Base-by-base conservation (phyloP, 306 rosid genomes). In the Prinsepia uniflora region DNA sequence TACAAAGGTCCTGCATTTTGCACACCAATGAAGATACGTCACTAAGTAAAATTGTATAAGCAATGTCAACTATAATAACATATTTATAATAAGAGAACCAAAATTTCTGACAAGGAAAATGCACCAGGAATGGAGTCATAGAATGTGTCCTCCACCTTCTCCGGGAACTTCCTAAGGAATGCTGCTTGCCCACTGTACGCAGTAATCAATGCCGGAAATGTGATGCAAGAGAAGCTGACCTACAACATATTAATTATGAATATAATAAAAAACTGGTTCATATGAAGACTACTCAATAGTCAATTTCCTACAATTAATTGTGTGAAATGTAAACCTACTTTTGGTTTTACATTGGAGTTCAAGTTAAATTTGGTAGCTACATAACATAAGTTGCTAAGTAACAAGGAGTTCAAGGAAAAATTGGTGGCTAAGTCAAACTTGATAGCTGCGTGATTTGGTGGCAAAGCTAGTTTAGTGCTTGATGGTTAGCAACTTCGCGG, bases 151-250 rank as follows among this genome's bases (percentile, higher is more conserved):
- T 0, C 34, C 7, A 84, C 85, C 5, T 81, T 19, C 0, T 15
- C 15, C 0, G 91, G 95, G 81, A 82, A 84, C 80, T 86, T 84
- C 53, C 76, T 69, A n/a, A 88, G 91, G 75, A 80, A 88, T 6
- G 95, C 87, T 47, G 87, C 86, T 78, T 88, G 94, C 20, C 90
- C 90, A 62, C 56, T 19, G 10, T 86, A 84, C 19, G 86, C 87
- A 0, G 70, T 68, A 7, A 79, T 0, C 61, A 88, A 3, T 10
- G 95, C 84, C 3, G 89, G 91, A 73, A 84, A 79, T 53, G 83
- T 63, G 7, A 86, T 14, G 20, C 42, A 78, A 41, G 91, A 80
- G 80, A 88, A 88, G 67, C 91, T 82, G 55, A 86, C 60, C 95
- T 86, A 85, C 76, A 69, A 69, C 36, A 30, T 3, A 30, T 30